Evolutionary conservation across 2,329 filamentous ascomycete genomes (phyloP), one percentile per base, ranked within the genome.

Genomic region (Colletotrichum siamense): DNA sequence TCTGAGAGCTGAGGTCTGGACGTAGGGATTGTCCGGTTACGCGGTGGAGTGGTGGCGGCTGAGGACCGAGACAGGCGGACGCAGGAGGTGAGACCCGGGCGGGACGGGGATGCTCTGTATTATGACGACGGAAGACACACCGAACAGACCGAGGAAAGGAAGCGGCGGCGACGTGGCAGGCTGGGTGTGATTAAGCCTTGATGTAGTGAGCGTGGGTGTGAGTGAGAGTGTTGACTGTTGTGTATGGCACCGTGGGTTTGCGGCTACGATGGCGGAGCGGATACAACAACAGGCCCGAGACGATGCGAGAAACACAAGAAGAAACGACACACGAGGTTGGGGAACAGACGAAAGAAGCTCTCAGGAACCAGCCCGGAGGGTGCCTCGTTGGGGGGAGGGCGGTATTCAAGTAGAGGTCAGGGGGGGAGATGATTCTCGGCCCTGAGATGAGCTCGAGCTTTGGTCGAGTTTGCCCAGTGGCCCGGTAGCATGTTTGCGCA

Each of bases 391-490:
- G 52, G 73, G 70, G 59, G 73, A 28, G 49, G 59, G 30, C 49
- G n/a, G 73, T 76, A 63, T 76, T 76, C 74, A 76, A 76, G 74
- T 76, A 74, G 15, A 36, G 24, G 34, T 52, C 61, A 52, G 36
- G 52, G 55, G 57, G 62, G 59, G 62, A 39, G 70, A 64, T 59
- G 44, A 30, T 32, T 73, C 68, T 49, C 55, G 73, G 44, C 55
- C 49, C 36, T 62, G 26, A 63, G 63, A 52, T 52, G 22, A 73
- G 74, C 70, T 74, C 64, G 70, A 74, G 70, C 73, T 73, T 63
- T 73, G 66, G 16, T 74, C 65, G 70, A 65, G 24, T 65, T 76
- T 62, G 61, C 70, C 18, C 49, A 52, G n/a, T 30, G 44, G 44
- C 49, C 64, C 30, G 63, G 73, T 24, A 52, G 70, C 59, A 59